These are phyloP conservation scores for Taxillus chinensis DNA, from an alignment of 164 flowering plant genomes.

Conservation along the genomic window DNA sequence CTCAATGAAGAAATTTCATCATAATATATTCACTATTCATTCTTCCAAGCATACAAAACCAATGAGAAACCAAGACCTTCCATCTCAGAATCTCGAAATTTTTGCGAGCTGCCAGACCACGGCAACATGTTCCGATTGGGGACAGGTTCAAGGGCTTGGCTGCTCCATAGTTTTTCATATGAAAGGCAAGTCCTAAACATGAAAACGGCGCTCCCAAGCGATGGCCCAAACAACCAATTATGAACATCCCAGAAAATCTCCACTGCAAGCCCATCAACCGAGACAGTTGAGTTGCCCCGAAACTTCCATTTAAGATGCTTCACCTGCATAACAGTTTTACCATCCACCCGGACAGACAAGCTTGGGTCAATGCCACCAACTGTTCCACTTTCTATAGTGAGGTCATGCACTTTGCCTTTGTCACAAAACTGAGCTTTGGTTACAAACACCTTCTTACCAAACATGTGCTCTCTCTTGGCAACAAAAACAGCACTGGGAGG, in stretches of 20 bases:
- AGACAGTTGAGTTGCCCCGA: constrained; percentile 56
- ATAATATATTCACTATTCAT: constrained; percentile 28
- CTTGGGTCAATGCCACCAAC: constrained; percentile 36
- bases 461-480: constrained; percentile 59
- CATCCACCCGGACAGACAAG: constrained; percentile 45
- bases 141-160: constrained; percentile 22
- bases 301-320: constrained; percentile 68
- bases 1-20: constrained; percentile 16
- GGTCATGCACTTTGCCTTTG: constrained; percentile 49
- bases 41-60: constrained; percentile 67
- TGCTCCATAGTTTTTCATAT: constrained; percentile 57
- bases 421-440: constrained; percentile 61
- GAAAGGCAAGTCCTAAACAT: constrained; percentile 68
- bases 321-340: constrained; percentile 56
- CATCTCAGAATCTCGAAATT: constrained; percentile 29
- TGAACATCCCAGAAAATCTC: constrained; percentile 88
- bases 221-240: constrained; percentile 64
- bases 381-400: constrained; percentile 53
- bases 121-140: constrained; percentile 25
- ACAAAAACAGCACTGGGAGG: constrained; percentile 31
- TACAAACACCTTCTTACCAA: constrained; percentile 47
- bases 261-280: constrained; percentile 55
- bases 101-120: constrained; percentile 43
- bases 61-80: constrained; percentile 52
- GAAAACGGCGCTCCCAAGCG: constrained; percentile 62